phyloP scores from a whole-genome alignment of 495 filamentous ascomycete genomes.

The Annulohypoxylon moriforme region DNA sequence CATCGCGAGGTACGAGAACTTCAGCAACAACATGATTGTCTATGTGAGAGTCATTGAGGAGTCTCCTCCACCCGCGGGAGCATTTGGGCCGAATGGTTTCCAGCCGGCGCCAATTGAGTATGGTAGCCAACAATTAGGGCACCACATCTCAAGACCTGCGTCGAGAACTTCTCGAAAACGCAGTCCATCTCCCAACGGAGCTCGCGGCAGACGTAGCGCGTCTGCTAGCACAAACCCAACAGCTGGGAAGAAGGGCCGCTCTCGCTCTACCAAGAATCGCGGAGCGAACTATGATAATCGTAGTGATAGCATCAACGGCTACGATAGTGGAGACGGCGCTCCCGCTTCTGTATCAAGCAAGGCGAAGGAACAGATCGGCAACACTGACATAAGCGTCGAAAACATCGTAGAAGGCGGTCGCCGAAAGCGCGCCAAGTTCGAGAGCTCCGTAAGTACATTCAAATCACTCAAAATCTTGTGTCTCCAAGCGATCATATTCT shows the following conservation, averaged over 20 bases:
- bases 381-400: constrained; percentile 94
- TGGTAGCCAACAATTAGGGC: constrained; percentile 62
- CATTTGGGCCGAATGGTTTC: constrained; percentile 51
- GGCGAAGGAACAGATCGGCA: constrained; percentile 84
- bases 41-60: constrained; percentile 87
- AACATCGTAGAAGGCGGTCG: constrained; percentile 98
- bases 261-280: constrained; percentile 76
- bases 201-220: constrained; percentile 79
- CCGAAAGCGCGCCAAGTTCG: constrained; percentile 95
- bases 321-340: constrained; percentile 84
- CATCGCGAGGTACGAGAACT: constrained; percentile 95
- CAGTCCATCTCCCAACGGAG: constrained; percentile 82
- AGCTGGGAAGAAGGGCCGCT: constrained; percentile 69
- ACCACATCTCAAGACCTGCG: constrained; percentile 71
- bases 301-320: constrained; percentile 73
- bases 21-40: constrained; percentile 87
- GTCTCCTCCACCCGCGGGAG: constrained; percentile 59
- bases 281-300: constrained; percentile 72
- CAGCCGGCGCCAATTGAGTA: constrained; percentile 56
- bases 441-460: constrained; percentile 83
- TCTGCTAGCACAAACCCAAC: constrained; percentile 69
- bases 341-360: constrained; percentile 78
- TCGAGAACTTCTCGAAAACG: constrained; percentile 77
- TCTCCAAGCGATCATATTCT: constrained; percentile 31
- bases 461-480: constrained; percentile 17